These are phyloP conservation scores for Clarireedia paspali DNA, from an alignment of 2,329 filamentous ascomycete genomes.

Conservation along the genomic window DNA sequence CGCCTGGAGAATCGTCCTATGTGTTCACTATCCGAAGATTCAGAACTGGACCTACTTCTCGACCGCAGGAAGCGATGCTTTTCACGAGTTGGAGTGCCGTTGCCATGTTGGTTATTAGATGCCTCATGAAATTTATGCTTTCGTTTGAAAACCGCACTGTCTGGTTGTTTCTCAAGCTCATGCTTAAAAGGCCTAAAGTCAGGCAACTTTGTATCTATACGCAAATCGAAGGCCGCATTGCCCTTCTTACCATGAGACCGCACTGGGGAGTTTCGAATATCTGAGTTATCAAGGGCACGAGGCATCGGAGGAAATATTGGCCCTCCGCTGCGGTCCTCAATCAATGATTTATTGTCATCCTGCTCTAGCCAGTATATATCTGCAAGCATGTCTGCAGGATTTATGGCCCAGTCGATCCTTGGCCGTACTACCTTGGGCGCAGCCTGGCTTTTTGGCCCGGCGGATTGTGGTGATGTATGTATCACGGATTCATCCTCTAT, in stretches of 20 bases:
- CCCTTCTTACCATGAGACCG: constrained; percentile 12
- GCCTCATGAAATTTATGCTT: constrained; percentile 47
- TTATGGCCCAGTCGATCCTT: constrained; percentile 76
- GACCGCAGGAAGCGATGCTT: constrained; percentile 46
- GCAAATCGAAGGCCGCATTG: constrained; percentile 17
- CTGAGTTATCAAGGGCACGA: constrained; percentile 13
- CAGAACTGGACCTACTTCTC: constrained; percentile 48
- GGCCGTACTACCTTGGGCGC: constrained; percentile 57
- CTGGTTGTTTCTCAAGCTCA: constrained; percentile 30
- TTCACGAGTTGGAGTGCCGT: constrained; percentile 43
- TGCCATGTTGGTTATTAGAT: constrained; percentile 46
- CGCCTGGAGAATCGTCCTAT: constrained; percentile 29
- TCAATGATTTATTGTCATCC: constrained; percentile 67
- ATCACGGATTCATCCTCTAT: constrained; percentile 22
- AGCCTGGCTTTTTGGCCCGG: constrained; percentile 31
- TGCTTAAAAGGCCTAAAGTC: constrained; percentile 27
- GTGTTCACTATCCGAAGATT: constrained; percentile 49
- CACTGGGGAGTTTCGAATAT: constrained; percentile 12
- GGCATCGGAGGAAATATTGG: constrained; percentile 53
- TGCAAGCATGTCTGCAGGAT: constrained; percentile 78
- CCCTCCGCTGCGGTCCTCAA: constrained; percentile 72
- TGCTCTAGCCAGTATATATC: constrained; percentile 90
- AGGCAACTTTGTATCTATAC: constrained; percentile 28
- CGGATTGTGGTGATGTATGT: constrained; percentile 31
- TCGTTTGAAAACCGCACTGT: constrained; percentile 49